Base-by-base conservation (phyloP, 208 protist genomes). In the Wallacemonas sp. region DNA sequence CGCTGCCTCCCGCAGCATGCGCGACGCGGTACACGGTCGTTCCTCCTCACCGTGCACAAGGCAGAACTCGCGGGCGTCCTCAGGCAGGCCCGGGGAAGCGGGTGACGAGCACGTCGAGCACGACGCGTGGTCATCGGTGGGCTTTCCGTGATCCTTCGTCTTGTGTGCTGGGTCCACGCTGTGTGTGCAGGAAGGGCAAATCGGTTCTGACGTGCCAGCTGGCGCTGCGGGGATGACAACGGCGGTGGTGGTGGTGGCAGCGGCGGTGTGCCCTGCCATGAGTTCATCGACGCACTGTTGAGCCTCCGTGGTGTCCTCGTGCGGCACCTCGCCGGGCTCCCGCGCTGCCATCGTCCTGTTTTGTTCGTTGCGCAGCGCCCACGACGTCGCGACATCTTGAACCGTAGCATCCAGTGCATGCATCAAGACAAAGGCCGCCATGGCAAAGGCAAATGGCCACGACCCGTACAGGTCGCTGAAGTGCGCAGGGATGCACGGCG, bases 401-500 rank as follows among this genome's bases (percentile, higher is more conserved):
- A 79, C 22, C 17, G 42, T 59, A 24, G 46, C 61, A 24, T 85
- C 71, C 0, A 79, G 22, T 0, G 65, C 50, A 55, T 85, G 75
- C 76, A 85, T 77, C 15, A 68, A 44, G 13, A 71, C 48, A 24
- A 79, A 48, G 0, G 70, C 55, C 29, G 45, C 33, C 17, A 79
- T 58, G 37, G 75, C 81, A 13, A 85, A 69, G 27, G 67, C 50
- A 52, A 77, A 85, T 3, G 75, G 57, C 3, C 71, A 63, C 3
- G 67, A 45, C 2, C 55, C 58, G 1, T 59, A 66, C 21, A 62
- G 1, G 22, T 72, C 64, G 3, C 55, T 55, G 19, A 76, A 27
- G 38, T 29, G 27, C 19, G 12, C 44, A 1, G 60, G 32, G 9
- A 72, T 10, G 58, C 71, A 72, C 34, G 69, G 65, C 32, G 52